Evolutionary conservation across 768 basidiomycete species (phyloP).

Genomic region (Mrakia hoshinonis): DNA sequence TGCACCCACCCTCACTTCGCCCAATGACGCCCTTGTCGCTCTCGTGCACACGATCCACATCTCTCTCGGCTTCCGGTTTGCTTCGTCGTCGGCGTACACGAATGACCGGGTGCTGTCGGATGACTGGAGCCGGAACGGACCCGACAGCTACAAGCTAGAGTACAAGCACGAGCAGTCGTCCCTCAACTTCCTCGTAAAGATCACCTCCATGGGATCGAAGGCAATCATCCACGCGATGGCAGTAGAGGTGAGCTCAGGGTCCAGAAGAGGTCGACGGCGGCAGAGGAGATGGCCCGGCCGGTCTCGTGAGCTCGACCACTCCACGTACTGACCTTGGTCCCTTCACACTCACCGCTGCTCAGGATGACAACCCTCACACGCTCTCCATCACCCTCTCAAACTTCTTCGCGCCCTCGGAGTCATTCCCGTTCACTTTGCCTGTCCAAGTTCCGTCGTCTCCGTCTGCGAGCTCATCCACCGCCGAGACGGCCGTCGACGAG

Average conservation of each 20-base stretch:
- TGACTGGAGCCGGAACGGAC: neutral
- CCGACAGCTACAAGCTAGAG: conserved; percentile 18
- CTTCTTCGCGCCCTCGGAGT: conserved; percentile 1
- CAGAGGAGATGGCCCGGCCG: neutral
- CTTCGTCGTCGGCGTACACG: neutral
- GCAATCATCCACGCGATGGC: conserved; percentile 17
- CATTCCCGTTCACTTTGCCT: conserved; percentile 3
- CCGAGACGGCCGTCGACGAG: neutral
- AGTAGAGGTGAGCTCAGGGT: conserved; percentile 14
- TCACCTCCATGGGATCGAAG: conserved; percentile 7
- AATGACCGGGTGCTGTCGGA: neutral
- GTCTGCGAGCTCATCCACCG: neutral
- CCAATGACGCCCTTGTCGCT: conserved; percentile 7
- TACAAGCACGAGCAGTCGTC: conserved; percentile 21
- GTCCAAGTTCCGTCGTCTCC: neutral
- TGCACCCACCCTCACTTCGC: neutral
- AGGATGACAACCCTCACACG: conserved; percentile 26
- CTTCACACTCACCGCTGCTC: neutral
- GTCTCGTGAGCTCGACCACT: neutral
- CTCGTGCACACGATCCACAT: conserved; percentile 22
- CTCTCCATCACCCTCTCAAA: conserved; percentile 1
- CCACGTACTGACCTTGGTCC: neutral
- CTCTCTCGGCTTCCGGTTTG: conserved; percentile 26
- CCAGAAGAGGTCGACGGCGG: neutral
- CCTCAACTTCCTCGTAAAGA: conserved; percentile 14